phyloP scores from a whole-genome alignment of 371 early-diverging fungal species.

The Syncephalastrum monosporum region DNA sequence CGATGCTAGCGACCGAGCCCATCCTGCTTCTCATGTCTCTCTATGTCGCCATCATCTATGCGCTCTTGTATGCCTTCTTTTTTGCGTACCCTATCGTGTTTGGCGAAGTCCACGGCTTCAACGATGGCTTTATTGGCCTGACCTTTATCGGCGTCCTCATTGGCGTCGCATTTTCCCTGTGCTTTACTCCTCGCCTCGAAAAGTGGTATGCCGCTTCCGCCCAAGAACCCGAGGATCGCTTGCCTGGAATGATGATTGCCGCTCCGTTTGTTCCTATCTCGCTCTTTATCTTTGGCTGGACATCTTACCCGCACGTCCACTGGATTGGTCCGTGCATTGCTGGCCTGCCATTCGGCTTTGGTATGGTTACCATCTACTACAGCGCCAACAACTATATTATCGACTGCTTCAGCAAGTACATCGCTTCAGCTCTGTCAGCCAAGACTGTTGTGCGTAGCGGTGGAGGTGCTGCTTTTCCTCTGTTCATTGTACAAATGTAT shows the following conservation, averaged over 20 bases:
- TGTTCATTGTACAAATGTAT: slow-evolving; percentile 45
- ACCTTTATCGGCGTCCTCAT: slow-evolving; percentile 42
- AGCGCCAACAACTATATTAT: slow-evolving; percentile 46
- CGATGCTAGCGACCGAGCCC: slow-evolving; percentile 41
- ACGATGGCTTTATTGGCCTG: slow-evolving; percentile 39
- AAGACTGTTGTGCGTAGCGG: slow-evolving; percentile 41
- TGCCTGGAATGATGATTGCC: slow-evolving; percentile 45
- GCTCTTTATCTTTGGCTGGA: slow-evolving; percentile 49
- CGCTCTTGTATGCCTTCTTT: slow-evolving; percentile 43
- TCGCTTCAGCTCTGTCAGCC: slow-evolving; percentile 44
- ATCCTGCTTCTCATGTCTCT: slow-evolving; percentile 39
- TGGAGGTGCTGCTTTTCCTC: slow-evolving; percentile 48
- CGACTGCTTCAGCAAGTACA: slow-evolving; percentile 41
- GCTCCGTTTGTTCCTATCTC: slow-evolving; percentile 43
- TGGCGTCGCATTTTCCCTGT: slow-evolving; percentile 34
- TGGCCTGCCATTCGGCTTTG: slow-evolving; percentile 44
- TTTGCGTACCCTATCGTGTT: slow-evolving; percentile 46
- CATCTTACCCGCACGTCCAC: slow-evolving; percentile 36
- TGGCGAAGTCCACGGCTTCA: slow-evolving; percentile 29
- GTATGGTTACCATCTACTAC: slow-evolving; percentile 44
- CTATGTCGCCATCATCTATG: slow-evolving; percentile 45
- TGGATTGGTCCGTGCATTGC: slow-evolving; percentile 37
- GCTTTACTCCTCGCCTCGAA: slow-evolving; percentile 35
- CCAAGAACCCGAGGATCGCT: slow-evolving; percentile 42
- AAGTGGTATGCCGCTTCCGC: slow-evolving; percentile 22